phyloP scores from a whole-genome alignment of 441 rosid genomes.

The Populus tomentosa region DNA sequence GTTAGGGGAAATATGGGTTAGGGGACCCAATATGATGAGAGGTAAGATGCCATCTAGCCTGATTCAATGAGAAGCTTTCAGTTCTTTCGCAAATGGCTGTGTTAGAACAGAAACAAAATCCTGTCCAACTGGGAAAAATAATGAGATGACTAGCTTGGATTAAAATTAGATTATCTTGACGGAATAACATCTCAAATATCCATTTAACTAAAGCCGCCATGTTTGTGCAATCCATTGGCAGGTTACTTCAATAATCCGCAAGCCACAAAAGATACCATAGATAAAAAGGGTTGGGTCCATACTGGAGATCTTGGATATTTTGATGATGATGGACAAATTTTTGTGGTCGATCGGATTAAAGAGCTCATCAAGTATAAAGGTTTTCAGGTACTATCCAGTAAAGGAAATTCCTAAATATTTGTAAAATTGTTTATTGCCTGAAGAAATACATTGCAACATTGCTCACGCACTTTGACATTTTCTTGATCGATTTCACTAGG shows the following conservation, averaged over 20 bases:
- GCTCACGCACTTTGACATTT: background rate
- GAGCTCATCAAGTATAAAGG: conserved; percentile 60
- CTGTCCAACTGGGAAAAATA: background rate
- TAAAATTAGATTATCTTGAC: background rate
- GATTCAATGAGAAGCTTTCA: background rate
- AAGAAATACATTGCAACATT: background rate
- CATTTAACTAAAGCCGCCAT: background rate
- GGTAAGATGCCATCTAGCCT: conserved; percentile 30
- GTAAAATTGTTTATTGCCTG: background rate
- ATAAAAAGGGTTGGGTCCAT: conserved; percentile 44
- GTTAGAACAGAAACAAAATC: background rate
- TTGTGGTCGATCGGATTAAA: conserved; percentile 50
- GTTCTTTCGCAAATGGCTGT: background rate
- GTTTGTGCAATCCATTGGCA: conserved; percentile 3
- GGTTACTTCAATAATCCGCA: conserved; percentile 35
- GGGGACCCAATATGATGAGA: conserved; percentile 78
- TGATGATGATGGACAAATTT: conserved; percentile 42
- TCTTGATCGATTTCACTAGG: conserved; percentile 31
- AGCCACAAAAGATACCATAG: conserved; percentile 46
- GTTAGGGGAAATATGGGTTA: conserved; percentile 71
- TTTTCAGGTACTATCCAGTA: conserved; percentile 32
- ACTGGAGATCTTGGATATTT: conserved; percentile 62
- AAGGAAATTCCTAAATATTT: background rate
- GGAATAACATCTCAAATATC: background rate
- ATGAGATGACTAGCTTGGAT: background rate